Conservation (phyloP, 2,329 filamentous ascomycete species). For the Cercospora beticola region DNA sequence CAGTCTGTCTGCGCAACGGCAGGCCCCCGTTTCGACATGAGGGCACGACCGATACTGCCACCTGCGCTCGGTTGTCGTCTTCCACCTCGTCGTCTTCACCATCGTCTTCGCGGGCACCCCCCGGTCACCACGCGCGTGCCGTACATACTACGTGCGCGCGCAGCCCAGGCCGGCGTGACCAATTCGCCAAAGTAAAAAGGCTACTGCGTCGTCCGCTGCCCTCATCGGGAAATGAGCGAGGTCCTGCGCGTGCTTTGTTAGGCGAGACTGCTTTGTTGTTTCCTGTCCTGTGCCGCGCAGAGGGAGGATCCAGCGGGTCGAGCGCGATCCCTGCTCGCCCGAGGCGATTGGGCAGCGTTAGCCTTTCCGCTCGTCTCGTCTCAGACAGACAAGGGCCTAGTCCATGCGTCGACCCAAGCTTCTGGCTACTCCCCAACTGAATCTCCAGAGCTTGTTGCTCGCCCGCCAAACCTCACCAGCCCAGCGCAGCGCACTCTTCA, state of each 20-base stretch:
- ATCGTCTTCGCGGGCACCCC: background rate
- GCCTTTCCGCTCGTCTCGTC: conserved; percentile 2
- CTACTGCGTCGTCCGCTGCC: conserved; percentile 8
- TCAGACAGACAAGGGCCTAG: conserved; percentile 1
- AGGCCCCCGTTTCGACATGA: background rate
- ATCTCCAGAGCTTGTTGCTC: background rate
- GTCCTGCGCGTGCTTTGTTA: conserved; percentile 5
- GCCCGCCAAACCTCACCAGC: background rate
- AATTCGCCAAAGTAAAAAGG: background rate
- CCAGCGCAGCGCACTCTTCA: background rate
- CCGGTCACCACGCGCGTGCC: background rate
- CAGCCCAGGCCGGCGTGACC: background rate
- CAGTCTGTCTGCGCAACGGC: background rate
- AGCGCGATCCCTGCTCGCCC: conserved; percentile 8
- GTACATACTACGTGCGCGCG: background rate
- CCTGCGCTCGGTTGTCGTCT: background rate
- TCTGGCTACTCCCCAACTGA: conserved; percentile 31
- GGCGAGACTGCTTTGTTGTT: conserved; percentile 9
- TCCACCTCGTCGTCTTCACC: background rate
- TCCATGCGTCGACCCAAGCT: conserved; percentile 9
- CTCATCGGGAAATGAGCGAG: conserved; percentile 26
- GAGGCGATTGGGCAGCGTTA: conserved; percentile 11
- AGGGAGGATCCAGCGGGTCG: conserved; percentile 6
- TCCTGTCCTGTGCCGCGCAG: conserved; percentile 11
- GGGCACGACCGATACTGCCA: background rate